A percentile compares a stretch with the other conserved stretches of the same genome.
Evolutionary conservation across 148 eudicot species (phyloP).

Genomic region (Limonium bicolor): DNA sequence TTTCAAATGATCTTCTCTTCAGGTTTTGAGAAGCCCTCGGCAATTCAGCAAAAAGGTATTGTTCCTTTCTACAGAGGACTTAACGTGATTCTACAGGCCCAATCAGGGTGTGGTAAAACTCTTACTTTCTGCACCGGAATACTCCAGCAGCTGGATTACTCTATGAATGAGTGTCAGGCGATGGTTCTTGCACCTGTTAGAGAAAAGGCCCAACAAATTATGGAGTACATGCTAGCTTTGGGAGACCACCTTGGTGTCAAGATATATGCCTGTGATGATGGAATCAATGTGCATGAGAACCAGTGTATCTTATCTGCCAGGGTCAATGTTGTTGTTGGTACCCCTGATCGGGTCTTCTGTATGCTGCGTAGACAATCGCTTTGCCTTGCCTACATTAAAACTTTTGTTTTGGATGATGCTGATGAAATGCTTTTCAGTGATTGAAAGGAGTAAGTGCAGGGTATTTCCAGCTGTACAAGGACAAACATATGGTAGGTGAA

Average conservation of each 20-base stretch:
- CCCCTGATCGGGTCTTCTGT: conserved; percentile 11
- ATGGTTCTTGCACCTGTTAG: too few relatives aligned
- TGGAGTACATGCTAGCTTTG: too few relatives aligned
- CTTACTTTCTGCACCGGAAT: background rate
- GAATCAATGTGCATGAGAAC: too few relatives aligned
- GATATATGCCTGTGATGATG: too few relatives aligned
- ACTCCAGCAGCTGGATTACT: background rate
- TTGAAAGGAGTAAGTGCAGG: conserved; percentile 10
- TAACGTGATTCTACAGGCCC: background rate
- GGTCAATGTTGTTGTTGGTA: too few relatives aligned
- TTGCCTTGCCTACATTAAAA: conserved; percentile 2
- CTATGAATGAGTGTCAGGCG: too few relatives aligned
- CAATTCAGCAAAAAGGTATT: background rate
- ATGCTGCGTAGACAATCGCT: conserved; percentile 9
- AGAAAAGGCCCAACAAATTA: too few relatives aligned
- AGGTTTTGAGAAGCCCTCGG: background rate
- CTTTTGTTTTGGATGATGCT: conserved; percentile 11
- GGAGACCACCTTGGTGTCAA: too few relatives aligned
- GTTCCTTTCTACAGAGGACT: background rate
- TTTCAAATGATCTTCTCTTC: too few relatives aligned
- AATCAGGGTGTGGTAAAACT: background rate
- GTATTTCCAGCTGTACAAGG: too few relatives aligned
- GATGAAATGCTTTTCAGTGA: conserved; percentile 13
- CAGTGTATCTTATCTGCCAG: too few relatives aligned
- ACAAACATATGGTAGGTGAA: too few relatives aligned